Evolutionary conservation across 2,329 filamentous ascomycete species (phyloP), one percentile per base, ranked within the genome.

Genomic region (Corinectria fuckeliana): DNA sequence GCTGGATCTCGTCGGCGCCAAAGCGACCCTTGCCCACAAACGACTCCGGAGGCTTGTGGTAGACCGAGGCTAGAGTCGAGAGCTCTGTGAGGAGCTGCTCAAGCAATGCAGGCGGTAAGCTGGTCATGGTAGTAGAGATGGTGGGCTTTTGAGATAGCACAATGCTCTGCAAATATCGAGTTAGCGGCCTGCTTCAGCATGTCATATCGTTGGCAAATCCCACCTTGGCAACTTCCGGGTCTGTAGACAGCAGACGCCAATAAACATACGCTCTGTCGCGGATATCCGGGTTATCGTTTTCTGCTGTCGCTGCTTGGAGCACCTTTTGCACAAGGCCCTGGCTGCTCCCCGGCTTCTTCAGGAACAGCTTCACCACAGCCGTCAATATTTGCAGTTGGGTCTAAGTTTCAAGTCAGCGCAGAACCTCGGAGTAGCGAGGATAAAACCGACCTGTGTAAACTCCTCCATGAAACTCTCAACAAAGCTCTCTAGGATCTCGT

Each of bases 351-450:
- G 95, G 95, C 78, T 97, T 96, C 80, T 99, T 98, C 65, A 99
- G 78, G 82, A 98, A 99, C 28, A 99, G 85, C 76, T 99, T 99
- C 56, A 99, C 94, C 4, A 97, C 93, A 2, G 95, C 93, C 8
- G 95, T 99, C 69, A 99, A 83, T 68, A 98, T 98, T 77, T 99
- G 95, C 51, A 99, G 81, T 82, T 99, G 95, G n/a, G 93, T 97
- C 89, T 97, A 69, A 16, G 3, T 16, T 25, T 11, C 5, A 28
- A 50, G 57, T 56, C 21, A 41, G 45, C 5, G 9, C 11, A 14
- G 11, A n/a, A 7, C 11, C 9, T 14, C 8, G 4, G 23, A 9
- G 20, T 2, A 10, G 51, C n/a, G 2, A 9, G 28, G 13, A 23
- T 28, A 4, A 26, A 48, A 75, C 85, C 67, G 74, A 92, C 91